Evolutionary conservation across 2,329 filamentous ascomycete genomes (phyloP).

Genomic region (Bipolaris cookei): DNA sequence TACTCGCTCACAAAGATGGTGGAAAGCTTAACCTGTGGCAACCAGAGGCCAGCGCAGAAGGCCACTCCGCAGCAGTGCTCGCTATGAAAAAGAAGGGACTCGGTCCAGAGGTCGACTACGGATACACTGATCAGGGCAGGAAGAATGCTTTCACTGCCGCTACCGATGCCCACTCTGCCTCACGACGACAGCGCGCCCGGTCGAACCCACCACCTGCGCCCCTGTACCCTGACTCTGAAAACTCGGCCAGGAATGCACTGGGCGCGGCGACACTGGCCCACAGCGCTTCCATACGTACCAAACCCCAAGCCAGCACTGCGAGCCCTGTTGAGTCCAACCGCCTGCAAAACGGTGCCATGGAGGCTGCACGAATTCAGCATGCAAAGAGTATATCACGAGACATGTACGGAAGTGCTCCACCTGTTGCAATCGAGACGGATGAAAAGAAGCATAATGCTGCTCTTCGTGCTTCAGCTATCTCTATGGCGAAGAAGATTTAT

Average conservation of each 20-base stretch:
- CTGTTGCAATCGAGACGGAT: constrained; percentile 72
- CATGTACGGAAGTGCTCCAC: constrained; percentile 80
- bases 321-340: constrained; percentile 41
- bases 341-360: constrained; percentile 58
- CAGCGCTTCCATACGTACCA: constrained; percentile 46
- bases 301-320: constrained; percentile 18
- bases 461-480: constrained; percentile 80
- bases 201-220: constrained; percentile 61
- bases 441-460: constrained; percentile 75
- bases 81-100: constrained; percentile 65
- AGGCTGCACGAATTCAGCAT: constrained; percentile 68
- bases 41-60: constrained; percentile 58
- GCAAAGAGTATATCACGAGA: constrained; percentile 72
- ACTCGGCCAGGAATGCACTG: constrained; percentile 70
- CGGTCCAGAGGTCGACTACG: constrained; percentile 55
- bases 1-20: constrained; percentile 66
- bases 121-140: constrained; percentile 59
- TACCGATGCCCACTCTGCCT: constrained; percentile 71
- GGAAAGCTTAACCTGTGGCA: constrained; percentile 60
- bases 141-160: constrained; percentile 76
- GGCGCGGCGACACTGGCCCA: constrained; percentile 75
- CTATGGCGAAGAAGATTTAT: constrained; percentile 91
- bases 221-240: constrained; percentile 63
- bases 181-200: constrained; percentile 64
- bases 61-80: constrained; percentile 72